Evolutionary conservation across 2,329 filamentous ascomycete species (phyloP), one percentile per base, ranked within the genome.

Genomic region (Teratosphaeria pseudoeucalypti): DNA sequence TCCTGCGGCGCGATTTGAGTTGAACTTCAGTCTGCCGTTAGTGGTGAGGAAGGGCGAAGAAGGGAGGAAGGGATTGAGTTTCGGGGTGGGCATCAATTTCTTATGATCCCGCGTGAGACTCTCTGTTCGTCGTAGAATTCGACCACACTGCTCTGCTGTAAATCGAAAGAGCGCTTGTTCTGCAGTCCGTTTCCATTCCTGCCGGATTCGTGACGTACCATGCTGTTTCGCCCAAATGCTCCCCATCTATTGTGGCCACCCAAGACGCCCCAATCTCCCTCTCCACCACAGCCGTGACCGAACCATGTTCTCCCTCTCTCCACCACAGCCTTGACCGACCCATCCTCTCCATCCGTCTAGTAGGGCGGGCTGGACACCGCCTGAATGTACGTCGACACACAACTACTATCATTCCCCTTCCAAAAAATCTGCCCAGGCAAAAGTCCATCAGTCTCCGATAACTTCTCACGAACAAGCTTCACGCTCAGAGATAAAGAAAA

Each of bases 21-120:
- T 99, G 66, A 99, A 99, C 75, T 96, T 99, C 72, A 91, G 89
- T 67, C 74, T 99, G 65, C 94, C 94, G 1, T 73, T 99, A 61
- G 86, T 92, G 19, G 74, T 90, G 69, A 82, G 94, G 60, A 86
- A 82, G 64, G 91, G 90, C 39, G 94, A 99, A 76, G 87, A 94
- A 67, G 87, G 85, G 16, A 84, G 92, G 58, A 99, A 99, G 77
- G 94, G 94, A 0, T 72, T 99, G 64, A 91, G 94, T 73, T 86
- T 99, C 68, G 94, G 94, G n/a, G 90, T 99, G 49, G 94, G 94
- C 56, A 91, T 99, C 71, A 95, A 89, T 76, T 96, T 99, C 73
- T 77, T 97, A 81, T 97, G 88, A 61, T 39, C 16, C 3, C 3
- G 37, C 11, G 11, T 16, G 11, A 39, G 37, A 11, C 11, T 12